Evolutionary conservation across 2,329 filamentous ascomycete species (phyloP).

Genomic region (Claviceps africana): DNA sequence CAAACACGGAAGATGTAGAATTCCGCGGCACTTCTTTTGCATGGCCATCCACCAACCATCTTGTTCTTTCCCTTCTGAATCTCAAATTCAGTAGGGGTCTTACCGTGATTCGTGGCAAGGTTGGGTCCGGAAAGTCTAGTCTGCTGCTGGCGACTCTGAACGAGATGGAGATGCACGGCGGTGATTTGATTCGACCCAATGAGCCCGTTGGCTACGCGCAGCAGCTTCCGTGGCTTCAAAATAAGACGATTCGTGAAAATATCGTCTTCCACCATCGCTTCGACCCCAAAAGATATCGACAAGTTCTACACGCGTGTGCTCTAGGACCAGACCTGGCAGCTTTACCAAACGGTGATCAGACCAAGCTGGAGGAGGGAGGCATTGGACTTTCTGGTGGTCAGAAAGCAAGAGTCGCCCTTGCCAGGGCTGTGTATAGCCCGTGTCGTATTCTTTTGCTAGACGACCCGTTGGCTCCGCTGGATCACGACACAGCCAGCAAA

Average conservation of each 20-base stretch:
- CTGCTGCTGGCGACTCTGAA: slow-evolving; percentile 45
- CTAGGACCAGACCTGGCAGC: slow-evolving; percentile 39
- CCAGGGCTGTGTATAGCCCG: slow-evolving; percentile 45
- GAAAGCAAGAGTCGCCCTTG: slow-evolving; percentile 48
- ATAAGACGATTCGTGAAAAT: slow-evolving; percentile 51
- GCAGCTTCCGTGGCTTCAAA: slow-evolving; percentile 52
- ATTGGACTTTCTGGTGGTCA: slow-evolving; percentile 51
- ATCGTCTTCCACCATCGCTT: slow-evolving; percentile 47
- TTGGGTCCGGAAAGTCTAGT: slow-evolving; percentile 48
- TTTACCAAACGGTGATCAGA: slow-evolving; percentile 44
- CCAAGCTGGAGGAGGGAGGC: slow-evolving; percentile 47
- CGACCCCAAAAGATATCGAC: slow-evolving; percentile 40
- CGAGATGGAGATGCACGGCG: slow-evolving; percentile 52
- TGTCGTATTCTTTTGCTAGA: slow-evolving; percentile 45
- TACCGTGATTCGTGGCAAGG: slow-evolving; percentile 42
- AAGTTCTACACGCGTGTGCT: slow-evolving; percentile 47
- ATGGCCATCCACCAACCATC: slow-evolving; percentile 55
- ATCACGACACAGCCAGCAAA: slow-evolving; percentile 45
- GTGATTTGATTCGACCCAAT: slow-evolving; percentile 29
- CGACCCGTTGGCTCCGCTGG: slow-evolving; percentile 48
- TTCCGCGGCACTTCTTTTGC: slow-evolving; percentile 58
- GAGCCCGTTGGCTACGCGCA: slow-evolving; percentile 42
- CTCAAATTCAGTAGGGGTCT: slow-evolving; percentile 35
- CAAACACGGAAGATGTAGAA: slow-evolving; percentile 26
- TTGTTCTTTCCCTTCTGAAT: slow-evolving; percentile 33